Percentiles rank a stretch among this genome's conserved stretches.
phyloP scores from a whole-genome alignment of 2,329 filamentous ascomycete genomes.

The Parascedosporium putredinis region DNA sequence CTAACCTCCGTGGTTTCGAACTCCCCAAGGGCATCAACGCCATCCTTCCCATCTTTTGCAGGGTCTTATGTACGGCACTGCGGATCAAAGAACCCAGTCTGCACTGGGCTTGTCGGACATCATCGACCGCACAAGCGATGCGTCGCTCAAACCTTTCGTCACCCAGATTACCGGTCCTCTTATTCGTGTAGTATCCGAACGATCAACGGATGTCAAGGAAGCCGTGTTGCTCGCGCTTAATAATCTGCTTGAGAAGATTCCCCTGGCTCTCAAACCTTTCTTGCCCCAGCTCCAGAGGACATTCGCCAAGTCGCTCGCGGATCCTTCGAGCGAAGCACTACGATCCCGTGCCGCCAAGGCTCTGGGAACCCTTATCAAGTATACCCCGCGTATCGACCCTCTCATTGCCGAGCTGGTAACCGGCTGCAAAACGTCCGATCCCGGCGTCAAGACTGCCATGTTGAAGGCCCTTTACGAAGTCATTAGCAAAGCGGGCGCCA shows the following conservation, averaged over 20 bases:
- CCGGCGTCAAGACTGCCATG: conserved; percentile 90
- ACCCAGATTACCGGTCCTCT: conserved; percentile 95
- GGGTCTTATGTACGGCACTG: conserved; percentile 90
- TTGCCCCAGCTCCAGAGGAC: conserved; percentile 92
- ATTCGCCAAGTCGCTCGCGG: conserved; percentile 90
- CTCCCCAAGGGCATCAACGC: conserved; percentile 96
- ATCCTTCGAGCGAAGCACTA: conserved; percentile 81
- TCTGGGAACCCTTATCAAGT: conserved; percentile 85
- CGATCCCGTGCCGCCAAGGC: conserved; percentile 86
- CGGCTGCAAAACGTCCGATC: conserved; percentile 83
- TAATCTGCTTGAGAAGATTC: conserved; percentile 93
- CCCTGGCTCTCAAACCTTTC: conserved; percentile 90
- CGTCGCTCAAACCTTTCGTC: conserved; percentile 85
- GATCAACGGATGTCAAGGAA: conserved; percentile 90
- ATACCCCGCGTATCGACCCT: conserved; percentile 91
- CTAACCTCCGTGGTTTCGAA: conserved; percentile 76
- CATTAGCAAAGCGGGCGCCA: conserved; percentile 83
- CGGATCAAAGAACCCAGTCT: conserved; percentile 84
- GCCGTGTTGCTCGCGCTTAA: conserved; percentile 91
- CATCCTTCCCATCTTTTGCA: conserved; percentile 94
- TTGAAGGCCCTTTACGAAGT: conserved; percentile 94
- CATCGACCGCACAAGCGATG: conserved; percentile 80
- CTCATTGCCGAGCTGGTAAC: conserved; percentile 85
- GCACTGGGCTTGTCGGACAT: conserved; percentile 93
- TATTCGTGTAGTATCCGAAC: conserved; percentile 94